These are phyloP conservation scores for Leccinum boreale DNA, from an alignment of 768 basidiomycete species.

Conservation along the genomic window DNA sequence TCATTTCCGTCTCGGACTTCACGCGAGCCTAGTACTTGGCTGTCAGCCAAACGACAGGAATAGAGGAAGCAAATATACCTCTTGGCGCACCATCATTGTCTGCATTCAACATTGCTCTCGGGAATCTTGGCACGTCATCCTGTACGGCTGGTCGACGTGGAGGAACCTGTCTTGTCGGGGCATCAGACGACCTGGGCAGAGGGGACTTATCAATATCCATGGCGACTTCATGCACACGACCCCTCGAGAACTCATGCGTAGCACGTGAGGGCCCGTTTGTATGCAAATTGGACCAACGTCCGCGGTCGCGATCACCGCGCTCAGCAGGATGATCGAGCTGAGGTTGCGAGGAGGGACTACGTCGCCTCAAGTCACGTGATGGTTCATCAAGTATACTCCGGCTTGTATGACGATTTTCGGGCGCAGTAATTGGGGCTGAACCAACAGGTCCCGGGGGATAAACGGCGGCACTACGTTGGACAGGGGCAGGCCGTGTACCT, in stretches of 20 bases:
- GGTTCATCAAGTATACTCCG: constrained; percentile 1
- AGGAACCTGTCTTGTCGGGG: constrained; percentile 13
- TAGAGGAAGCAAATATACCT: constrained; percentile 1
- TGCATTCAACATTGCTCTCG: constrained; percentile 35
- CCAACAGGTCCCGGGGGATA: constrained; percentile 5
- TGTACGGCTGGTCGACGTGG: constrained; percentile 17
- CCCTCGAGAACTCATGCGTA: constrained; percentile 18
- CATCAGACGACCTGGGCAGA: constrained; percentile 20
- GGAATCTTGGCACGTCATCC: constrained; percentile 32
- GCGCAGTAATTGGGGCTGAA: constrained; percentile 2
- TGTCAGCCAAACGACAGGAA: not conserved
- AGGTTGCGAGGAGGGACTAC: constrained; percentile 12
- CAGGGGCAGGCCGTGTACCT: constrained; percentile 10
- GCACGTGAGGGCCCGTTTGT: constrained; percentile 8
- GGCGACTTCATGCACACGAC: constrained; percentile 20
- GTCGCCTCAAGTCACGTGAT: constrained; percentile 9
- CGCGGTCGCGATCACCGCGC: constrained; percentile 14
- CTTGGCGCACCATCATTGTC: constrained; percentile 18
- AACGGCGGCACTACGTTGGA: constrained; percentile 7
- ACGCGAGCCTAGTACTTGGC: constrained; percentile 8
- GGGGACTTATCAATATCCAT: constrained; percentile 29
- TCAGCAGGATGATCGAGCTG: constrained; percentile 6
- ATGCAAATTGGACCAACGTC: constrained; percentile 15
- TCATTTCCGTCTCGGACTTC: constrained; percentile 21
- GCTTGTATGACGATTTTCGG: constrained; percentile 7